Evolutionary conservation across 2,329 filamentous ascomycete species (phyloP).

Genomic region (Aureobasidium melanogenum): DNA sequence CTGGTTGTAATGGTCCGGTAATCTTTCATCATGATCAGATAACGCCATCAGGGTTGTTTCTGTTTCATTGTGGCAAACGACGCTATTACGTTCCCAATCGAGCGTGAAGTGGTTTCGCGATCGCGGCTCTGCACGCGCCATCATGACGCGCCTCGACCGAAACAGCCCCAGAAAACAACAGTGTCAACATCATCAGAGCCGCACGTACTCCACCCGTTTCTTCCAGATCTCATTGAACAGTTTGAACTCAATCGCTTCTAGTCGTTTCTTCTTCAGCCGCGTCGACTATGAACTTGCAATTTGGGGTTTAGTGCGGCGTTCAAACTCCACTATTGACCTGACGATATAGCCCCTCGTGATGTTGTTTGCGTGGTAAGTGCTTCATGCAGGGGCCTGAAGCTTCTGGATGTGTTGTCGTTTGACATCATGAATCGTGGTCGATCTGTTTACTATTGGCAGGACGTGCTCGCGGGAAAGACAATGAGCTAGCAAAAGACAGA

Average conservation of each 20-base stretch:
- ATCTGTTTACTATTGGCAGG: conserved; percentile 2
- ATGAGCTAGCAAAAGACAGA: background rate
- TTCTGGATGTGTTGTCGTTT: background rate
- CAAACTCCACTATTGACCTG: background rate
- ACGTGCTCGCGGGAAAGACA: background rate
- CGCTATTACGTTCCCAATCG: background rate
- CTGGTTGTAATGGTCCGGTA: background rate
- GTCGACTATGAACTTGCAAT: background rate
- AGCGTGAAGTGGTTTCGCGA: conserved; percentile 1
- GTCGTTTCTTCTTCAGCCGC: background rate
- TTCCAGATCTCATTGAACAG: background rate
- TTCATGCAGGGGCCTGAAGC: conserved; percentile 2
- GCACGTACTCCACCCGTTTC: background rate
- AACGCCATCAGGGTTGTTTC: background rate
- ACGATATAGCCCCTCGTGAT: background rate
- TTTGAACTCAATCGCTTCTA: background rate
- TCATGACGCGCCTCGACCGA: conserved; percentile 1
- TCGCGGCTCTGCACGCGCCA: background rate
- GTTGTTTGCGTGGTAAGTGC: background rate
- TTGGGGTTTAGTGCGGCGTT: background rate
- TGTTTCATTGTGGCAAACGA: background rate
- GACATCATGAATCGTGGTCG: background rate
- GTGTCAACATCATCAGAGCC: background rate
- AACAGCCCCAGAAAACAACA: background rate
- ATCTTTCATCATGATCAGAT: background rate